Conservation (phyloP, 2,329 filamentous ascomycete species). For the Sclerotinia sclerotiorum region DNA sequence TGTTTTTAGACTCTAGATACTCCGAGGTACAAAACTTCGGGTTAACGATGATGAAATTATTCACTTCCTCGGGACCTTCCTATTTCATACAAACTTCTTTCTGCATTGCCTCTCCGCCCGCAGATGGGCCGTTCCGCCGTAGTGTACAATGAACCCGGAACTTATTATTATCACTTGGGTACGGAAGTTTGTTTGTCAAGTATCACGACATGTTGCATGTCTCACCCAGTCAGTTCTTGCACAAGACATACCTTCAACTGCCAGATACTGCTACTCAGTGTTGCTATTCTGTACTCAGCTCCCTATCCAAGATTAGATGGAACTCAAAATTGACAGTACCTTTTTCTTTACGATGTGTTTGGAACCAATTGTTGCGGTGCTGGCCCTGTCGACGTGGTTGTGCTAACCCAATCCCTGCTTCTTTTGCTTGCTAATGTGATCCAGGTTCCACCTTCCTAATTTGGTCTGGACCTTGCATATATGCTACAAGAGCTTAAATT, state of each 20-base stretch:
- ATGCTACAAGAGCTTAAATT: background rate
- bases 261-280: background rate
- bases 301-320: background rate
- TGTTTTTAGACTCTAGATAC: background rate
- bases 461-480: background rate
- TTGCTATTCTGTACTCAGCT: constrained; percentile 2
- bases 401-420: background rate
- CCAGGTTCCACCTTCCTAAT: constrained; percentile 4
- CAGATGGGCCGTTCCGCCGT: too few species aligned
- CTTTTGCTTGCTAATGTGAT: background rate
- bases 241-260: background rate
- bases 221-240: background rate
- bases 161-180: background rate
- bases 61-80: background rate
- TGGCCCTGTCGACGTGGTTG: background rate
- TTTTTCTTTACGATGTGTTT: background rate
- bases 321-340: background rate
- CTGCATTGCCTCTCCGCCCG: background rate
- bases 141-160: background rate
- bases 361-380: background rate
- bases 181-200: background rate
- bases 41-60: background rate
- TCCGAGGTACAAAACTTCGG: background rate
- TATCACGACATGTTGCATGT: background rate
- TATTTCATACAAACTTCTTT: background rate